Percentiles rank a stretch among this genome's conserved stretches.
phyloP scores from a whole-genome alignment of 441 rosid species.

The Syzygium syzygioides region DNA sequence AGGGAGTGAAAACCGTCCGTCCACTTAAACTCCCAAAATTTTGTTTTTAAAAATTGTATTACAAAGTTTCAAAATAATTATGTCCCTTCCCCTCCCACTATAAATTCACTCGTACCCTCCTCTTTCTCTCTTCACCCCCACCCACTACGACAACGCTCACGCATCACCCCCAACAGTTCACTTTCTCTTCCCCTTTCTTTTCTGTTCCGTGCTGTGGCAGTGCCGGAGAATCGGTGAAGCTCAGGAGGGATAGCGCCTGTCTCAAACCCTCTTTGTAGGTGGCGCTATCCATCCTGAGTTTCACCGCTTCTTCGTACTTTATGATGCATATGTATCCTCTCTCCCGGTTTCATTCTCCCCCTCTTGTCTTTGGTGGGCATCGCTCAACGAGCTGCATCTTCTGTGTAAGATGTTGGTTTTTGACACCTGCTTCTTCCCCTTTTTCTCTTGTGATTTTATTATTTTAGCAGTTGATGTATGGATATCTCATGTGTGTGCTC shows the following conservation, averaged over 20 bases:
- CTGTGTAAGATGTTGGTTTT: neutral
- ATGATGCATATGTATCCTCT: neutral
- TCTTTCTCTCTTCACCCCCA: neutral
- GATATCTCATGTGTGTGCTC: neutral
- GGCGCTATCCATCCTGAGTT: slow-evolving; percentile 78
- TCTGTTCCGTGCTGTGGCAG: neutral
- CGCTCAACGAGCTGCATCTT: neutral
- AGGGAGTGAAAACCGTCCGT: neutral
- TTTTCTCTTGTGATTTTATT: neutral
- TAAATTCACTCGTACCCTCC: neutral
- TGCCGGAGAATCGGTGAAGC: slow-evolving; percentile 45
- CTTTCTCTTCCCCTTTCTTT: neutral
- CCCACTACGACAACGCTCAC: neutral
- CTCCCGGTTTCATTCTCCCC: neutral
- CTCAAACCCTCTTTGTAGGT: neutral
- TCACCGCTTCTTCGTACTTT: slow-evolving; percentile 33
- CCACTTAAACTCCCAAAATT: neutral
- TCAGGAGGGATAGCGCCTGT: slow-evolving; percentile 81
- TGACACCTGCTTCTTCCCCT: neutral
- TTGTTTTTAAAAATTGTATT: neutral
- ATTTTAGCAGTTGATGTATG: neutral
- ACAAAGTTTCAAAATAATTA: neutral
- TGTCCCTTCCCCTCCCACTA: neutral
- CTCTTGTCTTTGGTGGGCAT: neutral
- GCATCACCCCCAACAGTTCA: neutral